A percentile compares a stretch with the other conserved stretches of the same genome.
phyloP scores from a whole-genome alignment of 352 stramenopile genomes.

The Globisporangium irregulare region DNA sequence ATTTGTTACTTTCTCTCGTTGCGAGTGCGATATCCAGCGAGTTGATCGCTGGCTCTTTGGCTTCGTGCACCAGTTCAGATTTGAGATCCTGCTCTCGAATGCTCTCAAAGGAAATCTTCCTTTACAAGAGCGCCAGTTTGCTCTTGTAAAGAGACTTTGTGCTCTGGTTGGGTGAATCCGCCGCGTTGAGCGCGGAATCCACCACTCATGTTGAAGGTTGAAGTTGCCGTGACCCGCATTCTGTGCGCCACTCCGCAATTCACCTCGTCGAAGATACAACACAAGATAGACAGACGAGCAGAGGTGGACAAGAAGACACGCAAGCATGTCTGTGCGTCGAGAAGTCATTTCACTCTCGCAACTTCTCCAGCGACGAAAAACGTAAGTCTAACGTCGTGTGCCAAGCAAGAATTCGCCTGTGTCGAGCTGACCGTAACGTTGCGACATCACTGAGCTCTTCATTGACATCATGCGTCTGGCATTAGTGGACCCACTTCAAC shows the following conservation, averaged over 20 bases:
- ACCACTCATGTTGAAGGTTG: constrained; percentile 5
- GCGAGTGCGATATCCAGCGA: no score
- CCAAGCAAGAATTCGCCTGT: constrained; percentile 4
- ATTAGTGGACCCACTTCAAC: constrained; percentile 1
- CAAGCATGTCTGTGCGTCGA: constrained; percentile 52
- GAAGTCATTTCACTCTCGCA: constrained; percentile 75
- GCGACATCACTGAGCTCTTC: not conserved
- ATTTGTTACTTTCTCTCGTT: not conserved
- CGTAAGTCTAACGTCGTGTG: constrained; percentile 10
- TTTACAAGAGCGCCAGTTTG: not conserved
- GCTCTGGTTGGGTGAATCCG: constrained; percentile 12
- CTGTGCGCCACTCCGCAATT: constrained; percentile 11
- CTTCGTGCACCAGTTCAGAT: not conserved
- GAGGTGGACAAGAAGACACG: not conserved
- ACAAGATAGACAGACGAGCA: not conserved
- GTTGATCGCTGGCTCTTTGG: not conserved
- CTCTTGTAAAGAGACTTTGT: constrained; percentile 12
- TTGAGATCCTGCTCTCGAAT: not conserved
- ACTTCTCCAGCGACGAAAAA: constrained; percentile 57
- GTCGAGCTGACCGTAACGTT: not conserved
- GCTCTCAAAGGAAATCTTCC: not conserved
- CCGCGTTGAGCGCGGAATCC: constrained; percentile 6
- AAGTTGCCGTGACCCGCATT: constrained; percentile 15
- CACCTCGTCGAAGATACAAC: not conserved
- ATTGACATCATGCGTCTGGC: not conserved